phyloP scores from a whole-genome alignment of 2,329 filamentous ascomycete genomes.

The Penicillium concentricum region DNA sequence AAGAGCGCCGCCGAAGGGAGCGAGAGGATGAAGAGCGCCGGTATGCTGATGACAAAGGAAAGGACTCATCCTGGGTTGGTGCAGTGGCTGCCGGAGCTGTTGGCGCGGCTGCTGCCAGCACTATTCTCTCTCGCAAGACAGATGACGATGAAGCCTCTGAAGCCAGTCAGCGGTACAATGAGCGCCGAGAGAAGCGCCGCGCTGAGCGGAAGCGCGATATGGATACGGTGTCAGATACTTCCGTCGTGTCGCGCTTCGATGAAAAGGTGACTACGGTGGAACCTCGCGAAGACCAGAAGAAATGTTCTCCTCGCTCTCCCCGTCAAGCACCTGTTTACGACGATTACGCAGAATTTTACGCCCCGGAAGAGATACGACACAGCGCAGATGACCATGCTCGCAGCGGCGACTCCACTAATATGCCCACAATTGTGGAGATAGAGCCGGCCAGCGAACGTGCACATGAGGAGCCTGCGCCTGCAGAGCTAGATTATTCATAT shows the following conservation, averaged over 20 bases:
- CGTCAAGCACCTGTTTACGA: slow-evolving; percentile 40
- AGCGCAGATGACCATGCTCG: slow-evolving; percentile 38
- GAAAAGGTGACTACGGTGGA: slow-evolving; percentile 16
- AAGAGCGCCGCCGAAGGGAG: slow-evolving; percentile 20
- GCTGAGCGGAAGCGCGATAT: slow-evolving; percentile 38
- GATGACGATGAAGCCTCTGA: slow-evolving; percentile 31
- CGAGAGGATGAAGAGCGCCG: slow-evolving; percentile 21
- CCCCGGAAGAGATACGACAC: slow-evolving; percentile 41
- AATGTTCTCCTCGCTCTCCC: slow-evolving; percentile 28
- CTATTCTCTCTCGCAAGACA: slow-evolving; percentile 36
- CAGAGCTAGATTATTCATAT: slow-evolving; percentile 1
- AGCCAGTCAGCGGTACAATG: slow-evolving; percentile 34
- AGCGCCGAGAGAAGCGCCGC: slow-evolving; percentile 40
- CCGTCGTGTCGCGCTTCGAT: slow-evolving; percentile 27
- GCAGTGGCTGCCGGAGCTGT: slow-evolving; percentile 52
- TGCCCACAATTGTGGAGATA: slow-evolving; percentile 33
- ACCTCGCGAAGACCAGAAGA: slow-evolving; percentile 21
- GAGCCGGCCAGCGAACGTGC: slow-evolving; percentile 29
- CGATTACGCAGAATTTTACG: slow-evolving; percentile 45
- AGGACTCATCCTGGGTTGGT: slow-evolving; percentile 31
- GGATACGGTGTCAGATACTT: slow-evolving; percentile 23
- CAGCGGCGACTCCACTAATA: slow-evolving; percentile 17
- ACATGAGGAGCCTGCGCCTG: slow-evolving; percentile 4
- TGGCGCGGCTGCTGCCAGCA: slow-evolving; percentile 49
- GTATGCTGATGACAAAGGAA: slow-evolving; percentile 27